Evolutionary conservation across 768 basidiomycete genomes (phyloP).

Genomic region (Ramaria rubella): DNA sequence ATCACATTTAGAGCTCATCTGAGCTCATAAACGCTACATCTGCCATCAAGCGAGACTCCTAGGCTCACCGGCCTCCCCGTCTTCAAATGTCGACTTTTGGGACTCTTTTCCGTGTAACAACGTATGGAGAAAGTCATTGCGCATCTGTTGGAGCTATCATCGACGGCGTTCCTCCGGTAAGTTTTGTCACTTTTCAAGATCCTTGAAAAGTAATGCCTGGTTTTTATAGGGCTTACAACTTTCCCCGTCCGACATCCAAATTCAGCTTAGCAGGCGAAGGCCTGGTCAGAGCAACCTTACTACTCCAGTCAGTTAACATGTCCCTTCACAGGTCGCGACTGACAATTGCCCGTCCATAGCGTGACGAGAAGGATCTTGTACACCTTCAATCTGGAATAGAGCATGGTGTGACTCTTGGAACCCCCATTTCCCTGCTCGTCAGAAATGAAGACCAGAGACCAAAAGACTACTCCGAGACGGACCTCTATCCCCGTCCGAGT

Average conservation of each 20-base stretch:
- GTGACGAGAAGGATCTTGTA: conserved; percentile 93
- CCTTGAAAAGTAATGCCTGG: background rate
- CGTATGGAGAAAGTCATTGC: conserved; percentile 97
- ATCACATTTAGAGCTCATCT: too few species aligned
- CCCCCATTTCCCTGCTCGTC: conserved; percentile 94
- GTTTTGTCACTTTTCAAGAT: conserved; percentile 19
- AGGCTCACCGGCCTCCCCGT: background rate
- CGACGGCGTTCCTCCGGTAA: conserved; percentile 93
- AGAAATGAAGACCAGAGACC: conserved; percentile 98
- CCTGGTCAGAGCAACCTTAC: conserved; percentile 97
- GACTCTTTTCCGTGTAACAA: conserved; percentile 85
- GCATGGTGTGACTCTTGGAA: conserved; percentile 91
- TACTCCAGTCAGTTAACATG: conserved; percentile 65
- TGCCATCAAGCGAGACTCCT: background rate
- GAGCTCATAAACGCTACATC: background rate
- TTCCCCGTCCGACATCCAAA: conserved; percentile 77
- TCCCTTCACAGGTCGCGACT: background rate
- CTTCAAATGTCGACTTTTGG: conserved; percentile 87
- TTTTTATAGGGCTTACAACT: conserved; percentile 68
- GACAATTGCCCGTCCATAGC: conserved; percentile 35
- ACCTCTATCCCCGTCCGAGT: conserved; percentile 92
- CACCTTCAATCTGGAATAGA: conserved; percentile 91
- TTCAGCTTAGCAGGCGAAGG: conserved; percentile 82
- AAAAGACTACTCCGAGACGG: conserved; percentile 97
- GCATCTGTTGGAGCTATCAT: conserved; percentile 95